Evolutionary conservation across 1,139 yeast species (phyloP).

Genomic region (Geotrichum cucujoidarum): DNA sequence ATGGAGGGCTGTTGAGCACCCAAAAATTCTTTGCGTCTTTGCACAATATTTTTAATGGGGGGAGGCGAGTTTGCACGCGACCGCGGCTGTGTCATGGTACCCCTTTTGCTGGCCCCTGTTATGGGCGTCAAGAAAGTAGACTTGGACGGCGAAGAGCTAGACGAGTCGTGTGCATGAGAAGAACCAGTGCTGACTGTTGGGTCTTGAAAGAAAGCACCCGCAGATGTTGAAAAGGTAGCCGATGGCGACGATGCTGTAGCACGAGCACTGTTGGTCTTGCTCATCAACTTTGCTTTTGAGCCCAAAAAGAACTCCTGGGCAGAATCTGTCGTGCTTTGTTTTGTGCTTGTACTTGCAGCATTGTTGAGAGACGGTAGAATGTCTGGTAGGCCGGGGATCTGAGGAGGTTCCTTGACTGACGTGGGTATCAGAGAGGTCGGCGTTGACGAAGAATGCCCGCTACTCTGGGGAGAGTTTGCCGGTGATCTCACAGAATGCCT

Average conservation of each 20-base stretch:
- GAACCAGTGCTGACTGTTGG: not conserved
- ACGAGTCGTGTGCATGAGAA: not conserved
- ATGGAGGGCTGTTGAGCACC: conserved; percentile 21
- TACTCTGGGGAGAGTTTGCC: too few relatives aligned
- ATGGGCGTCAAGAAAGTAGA: conserved; percentile 1
- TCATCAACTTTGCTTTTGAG: conserved; percentile 5
- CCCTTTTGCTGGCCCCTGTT: not conserved
- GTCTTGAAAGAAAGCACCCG: not conserved
- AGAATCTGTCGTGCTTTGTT: conserved; percentile 3
- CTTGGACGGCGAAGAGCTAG: conserved; percentile 12
- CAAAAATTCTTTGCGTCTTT: conserved; percentile 19
- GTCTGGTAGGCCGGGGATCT: conserved; percentile 7
- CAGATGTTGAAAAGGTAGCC: conserved; percentile 10
- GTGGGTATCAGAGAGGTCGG: too few relatives aligned
- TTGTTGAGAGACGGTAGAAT: conserved; percentile 24
- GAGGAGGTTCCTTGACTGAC: too few relatives aligned
- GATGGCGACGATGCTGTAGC: not conserved
- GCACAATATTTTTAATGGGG: conserved; percentile 23
- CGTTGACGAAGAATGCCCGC: too few relatives aligned
- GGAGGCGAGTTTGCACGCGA: conserved; percentile 27
- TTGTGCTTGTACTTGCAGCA: not conserved
- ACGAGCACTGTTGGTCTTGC: not conserved
- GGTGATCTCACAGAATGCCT: too few relatives aligned
- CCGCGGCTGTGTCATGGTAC: conserved; percentile 25
- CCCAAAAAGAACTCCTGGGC: conserved; percentile 20